These are phyloP conservation scores for Ceraceosorus guamensis DNA, from an alignment of 1,284 basidiomycete species.

Conservation along the genomic window DNA sequence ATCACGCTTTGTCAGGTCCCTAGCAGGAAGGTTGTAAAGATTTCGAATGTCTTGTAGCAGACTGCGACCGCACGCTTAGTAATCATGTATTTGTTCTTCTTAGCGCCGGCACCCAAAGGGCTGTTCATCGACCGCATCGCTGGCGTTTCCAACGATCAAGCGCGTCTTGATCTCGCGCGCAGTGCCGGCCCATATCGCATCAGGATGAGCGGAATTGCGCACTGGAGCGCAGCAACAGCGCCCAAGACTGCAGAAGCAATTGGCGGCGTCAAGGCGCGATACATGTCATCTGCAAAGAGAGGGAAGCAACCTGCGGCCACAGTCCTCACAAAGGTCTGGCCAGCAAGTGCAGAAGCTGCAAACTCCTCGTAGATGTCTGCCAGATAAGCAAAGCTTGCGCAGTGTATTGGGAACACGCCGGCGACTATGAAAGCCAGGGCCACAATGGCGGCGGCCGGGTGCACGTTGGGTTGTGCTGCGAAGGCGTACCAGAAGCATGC, in stretches of 20 bases:
- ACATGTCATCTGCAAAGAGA: constrained; percentile 24
- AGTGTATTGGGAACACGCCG: constrained; percentile 12
- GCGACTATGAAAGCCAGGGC: constrained; percentile 18
- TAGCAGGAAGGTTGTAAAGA: too few relatives aligned
- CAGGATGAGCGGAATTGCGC: constrained; percentile 34
- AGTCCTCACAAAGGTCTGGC: constrained; percentile 28
- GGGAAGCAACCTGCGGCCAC: constrained; percentile 19
- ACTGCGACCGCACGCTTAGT: too few relatives aligned
- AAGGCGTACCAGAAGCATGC: constrained; percentile 26
- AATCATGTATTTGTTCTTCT: too few relatives aligned
- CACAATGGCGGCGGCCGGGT: constrained; percentile 20
- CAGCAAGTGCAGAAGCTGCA: constrained; percentile 37
- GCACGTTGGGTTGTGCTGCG: constrained; percentile 14
- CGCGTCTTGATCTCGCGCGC: constrained; percentile 10
- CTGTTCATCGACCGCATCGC: too few relatives aligned
- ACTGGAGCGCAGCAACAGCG: constrained; percentile 22
- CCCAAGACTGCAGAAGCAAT: constrained; percentile 37
- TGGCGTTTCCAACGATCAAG: too few relatives aligned
- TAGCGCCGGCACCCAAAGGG: too few relatives aligned
- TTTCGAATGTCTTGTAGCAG: too few relatives aligned
- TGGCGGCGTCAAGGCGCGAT: constrained; percentile 24
- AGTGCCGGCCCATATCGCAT: constrained; percentile 30
- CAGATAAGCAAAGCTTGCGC: constrained; percentile 18
- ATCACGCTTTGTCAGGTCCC: too few relatives aligned
- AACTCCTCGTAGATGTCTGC: constrained; percentile 35